Evolutionary conservation across 2,329 filamentous ascomycete genomes (phyloP).

Genomic region (Macrophomina phaseolina): DNA sequence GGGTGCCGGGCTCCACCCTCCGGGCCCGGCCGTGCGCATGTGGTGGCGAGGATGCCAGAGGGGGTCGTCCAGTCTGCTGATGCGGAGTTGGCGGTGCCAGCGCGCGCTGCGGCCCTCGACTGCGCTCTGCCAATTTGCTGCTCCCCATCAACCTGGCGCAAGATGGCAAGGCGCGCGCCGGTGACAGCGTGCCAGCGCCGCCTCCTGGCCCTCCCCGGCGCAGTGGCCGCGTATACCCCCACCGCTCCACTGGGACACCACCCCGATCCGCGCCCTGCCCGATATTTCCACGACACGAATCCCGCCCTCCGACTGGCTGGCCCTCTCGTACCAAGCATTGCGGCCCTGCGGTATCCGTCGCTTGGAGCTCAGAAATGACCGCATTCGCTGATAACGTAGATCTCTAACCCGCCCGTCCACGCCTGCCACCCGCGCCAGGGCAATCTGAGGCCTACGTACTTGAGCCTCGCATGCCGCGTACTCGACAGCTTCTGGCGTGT

Average conservation of each 20-base stretch:
- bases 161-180: constrained; percentile 18
- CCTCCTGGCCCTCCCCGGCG: background rate
- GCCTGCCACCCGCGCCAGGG: constrained; percentile 7
- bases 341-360: constrained; percentile 25
- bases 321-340: constrained; percentile 21
- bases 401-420: constrained; percentile 14
- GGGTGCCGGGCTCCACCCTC: background rate
- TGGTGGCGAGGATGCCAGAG: constrained; percentile 12
- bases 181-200: constrained; percentile 11
- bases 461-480: constrained; percentile 22
- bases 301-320: constrained; percentile 7
- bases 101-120: background rate
- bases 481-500: constrained; percentile 1
- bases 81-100: constrained; percentile 8
- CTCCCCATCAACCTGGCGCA: constrained; percentile 12
- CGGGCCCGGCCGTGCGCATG: background rate
- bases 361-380: constrained; percentile 25
- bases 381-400: constrained; percentile 27
- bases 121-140: constrained; percentile 20
- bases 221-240: constrained; percentile 21
- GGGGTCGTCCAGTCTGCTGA: constrained; percentile 16
- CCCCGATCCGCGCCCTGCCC: constrained; percentile 10
- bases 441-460: constrained; percentile 22
- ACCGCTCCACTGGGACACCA: constrained; percentile 5
- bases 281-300: constrained; percentile 26